Base-by-base conservation (phyloP, 2,329 filamentous ascomycete species). In the Hymenoscyphus infarciens region DNA sequence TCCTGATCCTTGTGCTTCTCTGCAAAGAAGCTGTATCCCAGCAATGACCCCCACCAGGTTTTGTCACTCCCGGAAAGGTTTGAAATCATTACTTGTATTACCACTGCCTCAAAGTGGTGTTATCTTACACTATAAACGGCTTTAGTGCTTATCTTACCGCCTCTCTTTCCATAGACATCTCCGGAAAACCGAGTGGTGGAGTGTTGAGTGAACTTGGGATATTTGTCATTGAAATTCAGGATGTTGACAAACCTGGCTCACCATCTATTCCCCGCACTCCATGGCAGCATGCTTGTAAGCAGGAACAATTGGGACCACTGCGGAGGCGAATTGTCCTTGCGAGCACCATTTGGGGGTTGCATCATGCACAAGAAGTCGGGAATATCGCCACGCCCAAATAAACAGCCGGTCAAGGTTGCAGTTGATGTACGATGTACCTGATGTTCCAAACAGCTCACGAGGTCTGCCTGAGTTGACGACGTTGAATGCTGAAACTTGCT, bases 191-290 rank as follows among this genome's bases (percentile, higher is more conserved):
- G 42, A 49, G 42, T 11, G 42, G 8, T 49, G 19, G 42, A 49
- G 42, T 11, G 42, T 22, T 22, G 42, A 49, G 5, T 49, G 19
- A 49, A 22, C n/a, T 22, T 22, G 19, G 1, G 13, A 49, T 42
- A 54, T 56, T 56, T 56, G 54, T 56, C 54, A 56, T 56, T 22
- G 54, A 56, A 35, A 56, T 33, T 29, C 54, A 33, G 29, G 54
- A n/a, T 15, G 33, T 56, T 56, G 54, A 56, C 54, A 56, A 56
- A 31, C 42, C n/a, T 49, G n/a, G 42, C 19, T 22, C n/a, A 22
- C 16, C n/a, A 22, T 49, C 19, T 49, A 16, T 16, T 31, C 53
- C 54, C 54, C 54, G 54, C 54, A 56, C 19, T 56, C 16, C 33
- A 19, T 31, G 5, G 39, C 39, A 42, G 16, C 39, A 42, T 42